Conservation (phyloP, 1,139 yeast species). For the Taphrina betulina region DNA sequence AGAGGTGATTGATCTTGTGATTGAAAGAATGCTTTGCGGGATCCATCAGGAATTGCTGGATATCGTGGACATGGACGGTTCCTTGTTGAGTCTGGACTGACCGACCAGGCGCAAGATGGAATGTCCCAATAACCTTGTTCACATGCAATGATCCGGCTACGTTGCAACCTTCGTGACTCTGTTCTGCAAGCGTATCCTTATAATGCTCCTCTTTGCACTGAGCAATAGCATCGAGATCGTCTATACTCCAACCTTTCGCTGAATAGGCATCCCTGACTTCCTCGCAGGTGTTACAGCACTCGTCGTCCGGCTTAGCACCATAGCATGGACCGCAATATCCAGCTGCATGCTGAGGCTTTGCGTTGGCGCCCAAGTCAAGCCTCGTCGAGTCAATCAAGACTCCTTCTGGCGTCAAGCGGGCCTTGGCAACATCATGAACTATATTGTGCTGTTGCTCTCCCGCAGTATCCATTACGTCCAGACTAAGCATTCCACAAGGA, state of each 20-base stretch:
- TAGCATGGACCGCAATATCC: slow-evolving; percentile 85
- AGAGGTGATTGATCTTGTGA: slow-evolving; percentile 73
- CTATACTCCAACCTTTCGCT: slow-evolving; percentile 78
- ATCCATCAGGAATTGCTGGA: slow-evolving; percentile 63
- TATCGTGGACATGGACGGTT: slow-evolving; percentile 61
- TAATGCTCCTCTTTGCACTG: slow-evolving; percentile 92
- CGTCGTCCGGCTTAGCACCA: slow-evolving; percentile 57
- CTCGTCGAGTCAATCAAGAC: slow-evolving; percentile 43
- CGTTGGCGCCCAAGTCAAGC: slow-evolving; percentile 39
- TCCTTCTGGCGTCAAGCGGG: slow-evolving; percentile 57
- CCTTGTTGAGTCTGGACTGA: slow-evolving; percentile 51
- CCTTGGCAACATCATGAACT: slow-evolving; percentile 68
- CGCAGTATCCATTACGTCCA: slow-evolving; percentile 73
- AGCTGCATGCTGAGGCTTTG: slow-evolving; percentile 39
- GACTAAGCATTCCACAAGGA: slow-evolving; percentile 64
- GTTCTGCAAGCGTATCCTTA: slow-evolving; percentile 57
- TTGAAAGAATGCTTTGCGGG: slow-evolving; percentile 59
- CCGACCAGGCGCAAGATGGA: slow-evolving; percentile 94
- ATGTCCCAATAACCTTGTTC: slow-evolving; percentile 82
- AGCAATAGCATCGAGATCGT: slow-evolving; percentile 77
- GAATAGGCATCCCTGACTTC: slow-evolving; percentile 79
- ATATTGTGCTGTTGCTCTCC: slow-evolving; percentile 82
- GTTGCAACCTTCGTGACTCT: slow-evolving; percentile 82
- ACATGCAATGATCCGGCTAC: slow-evolving; percentile 74
- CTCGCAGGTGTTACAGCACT: slow-evolving; percentile 84